These are phyloP conservation scores for Thymus mandschuricus DNA, from an alignment of 257 asterid genomes.

Conservation along the genomic window DNA sequence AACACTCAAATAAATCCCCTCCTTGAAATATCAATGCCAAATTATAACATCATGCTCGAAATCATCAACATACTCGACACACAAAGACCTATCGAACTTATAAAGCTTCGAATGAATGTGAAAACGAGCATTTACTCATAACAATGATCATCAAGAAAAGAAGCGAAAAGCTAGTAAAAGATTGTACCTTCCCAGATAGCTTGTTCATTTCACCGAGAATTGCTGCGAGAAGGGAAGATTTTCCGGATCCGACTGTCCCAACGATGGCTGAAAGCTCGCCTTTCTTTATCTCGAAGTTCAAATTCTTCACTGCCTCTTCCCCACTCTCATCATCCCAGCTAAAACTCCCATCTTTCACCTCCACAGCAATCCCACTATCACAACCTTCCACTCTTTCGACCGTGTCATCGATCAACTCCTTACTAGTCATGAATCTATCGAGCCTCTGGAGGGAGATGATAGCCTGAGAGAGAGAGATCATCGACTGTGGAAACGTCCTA, in stretches of 20 bases:
- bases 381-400: conserved; percentile 78
- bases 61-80: neutral
- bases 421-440: conserved; percentile 79
- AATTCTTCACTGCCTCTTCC: conserved; percentile 52
- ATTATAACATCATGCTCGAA: neutral
- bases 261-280: conserved; percentile 86
- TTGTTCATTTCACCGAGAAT: conserved; percentile 96
- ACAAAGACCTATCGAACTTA: neutral
- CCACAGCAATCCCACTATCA: conserved; percentile 63
- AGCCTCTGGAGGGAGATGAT: conserved; percentile 78
- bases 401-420: conserved; percentile 62
- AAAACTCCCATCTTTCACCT: conserved; percentile 63
- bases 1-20: neutral
- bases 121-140: neutral
- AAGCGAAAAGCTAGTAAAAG: neutral
- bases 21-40: neutral
- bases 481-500: conserved; percentile 87
- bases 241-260: conserved; percentile 97
- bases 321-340: conserved; percentile 87
- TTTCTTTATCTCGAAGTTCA: conserved; percentile 61
- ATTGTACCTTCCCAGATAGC: conserved; percentile 73
- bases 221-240: conserved; percentile 84
- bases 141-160: neutral
- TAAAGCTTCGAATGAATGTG: neutral
- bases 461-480: conserved; percentile 94